A percentile compares a stretch with the other conserved stretches of the same genome.
These are phyloP conservation scores for Ustilago vetiveriae DNA, from an alignment of 1,284 basidiomycete species.

Conservation along the genomic window DNA sequence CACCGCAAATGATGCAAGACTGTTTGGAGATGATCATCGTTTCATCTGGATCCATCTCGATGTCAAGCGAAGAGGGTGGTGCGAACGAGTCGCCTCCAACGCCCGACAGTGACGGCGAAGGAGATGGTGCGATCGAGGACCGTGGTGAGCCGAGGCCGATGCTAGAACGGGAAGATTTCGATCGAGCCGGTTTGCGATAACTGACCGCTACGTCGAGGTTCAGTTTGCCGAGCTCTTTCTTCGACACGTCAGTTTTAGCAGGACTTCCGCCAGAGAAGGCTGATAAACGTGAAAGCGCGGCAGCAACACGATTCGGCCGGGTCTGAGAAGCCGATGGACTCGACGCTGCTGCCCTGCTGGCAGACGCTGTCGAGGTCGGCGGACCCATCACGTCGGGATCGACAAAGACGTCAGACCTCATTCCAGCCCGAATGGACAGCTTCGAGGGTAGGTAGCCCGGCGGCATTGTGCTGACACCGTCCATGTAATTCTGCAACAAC, in stretches of 20 bases:
- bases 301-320: slow-evolving; percentile 14
- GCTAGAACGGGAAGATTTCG: slow-evolving; percentile 24
- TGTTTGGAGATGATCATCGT: slow-evolving; percentile 12
- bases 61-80: neutral
- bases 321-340: slow-evolving; percentile 5
- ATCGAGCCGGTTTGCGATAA: slow-evolving; percentile 23
- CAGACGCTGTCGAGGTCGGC: neutral
- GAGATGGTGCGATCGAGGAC: slow-evolving; percentile 15
- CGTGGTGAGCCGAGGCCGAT: slow-evolving; percentile 18
- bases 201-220: slow-evolving; percentile 30
- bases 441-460: slow-evolving; percentile 14
- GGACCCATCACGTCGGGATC: slow-evolving; percentile 34
- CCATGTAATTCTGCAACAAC: slow-evolving; percentile 24
- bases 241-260: slow-evolving; percentile 9
- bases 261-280: slow-evolving; percentile 30
- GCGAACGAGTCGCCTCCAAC: slow-evolving; percentile 1
- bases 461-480: slow-evolving; percentile 10
- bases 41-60: slow-evolving; percentile 3
- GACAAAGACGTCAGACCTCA: slow-evolving; percentile 12
- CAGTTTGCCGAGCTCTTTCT: slow-evolving; percentile 25
- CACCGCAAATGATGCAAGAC: slow-evolving; percentile 43
- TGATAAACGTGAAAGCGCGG: slow-evolving; percentile 29
- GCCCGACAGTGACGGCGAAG: slow-evolving; percentile 11
- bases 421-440: slow-evolving; percentile 19
- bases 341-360: neutral